Evolutionary conservation across 257 asterid species (phyloP).

Genomic region (Coffea eugenioides): DNA sequence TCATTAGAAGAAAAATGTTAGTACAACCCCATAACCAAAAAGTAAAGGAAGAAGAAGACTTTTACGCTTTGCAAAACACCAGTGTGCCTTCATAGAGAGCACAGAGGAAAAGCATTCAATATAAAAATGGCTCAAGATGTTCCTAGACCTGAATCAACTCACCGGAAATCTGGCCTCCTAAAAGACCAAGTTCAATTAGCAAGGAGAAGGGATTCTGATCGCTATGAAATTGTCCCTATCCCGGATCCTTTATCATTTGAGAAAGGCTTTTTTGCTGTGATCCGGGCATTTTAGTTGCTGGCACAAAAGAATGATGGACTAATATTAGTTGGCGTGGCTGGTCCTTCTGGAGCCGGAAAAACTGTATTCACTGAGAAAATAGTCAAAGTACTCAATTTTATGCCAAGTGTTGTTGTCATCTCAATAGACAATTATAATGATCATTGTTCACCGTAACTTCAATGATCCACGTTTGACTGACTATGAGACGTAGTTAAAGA

Average conservation of each 20-base stretch:
- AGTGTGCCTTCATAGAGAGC: too few species aligned
- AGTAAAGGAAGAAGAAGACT: too few species aligned
- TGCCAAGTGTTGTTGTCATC: slow-evolving; percentile 92
- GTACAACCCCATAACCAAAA: too few species aligned
- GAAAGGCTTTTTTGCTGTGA: slow-evolving; percentile 90
- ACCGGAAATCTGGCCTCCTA: slow-evolving; percentile 69
- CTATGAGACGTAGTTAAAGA: slow-evolving; percentile 81
- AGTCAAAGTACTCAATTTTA: slow-evolving; percentile 41
- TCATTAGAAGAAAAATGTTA: too few species aligned
- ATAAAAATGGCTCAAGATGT: slow-evolving; percentile 48
- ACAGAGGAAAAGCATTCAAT: slow-evolving; percentile 32
- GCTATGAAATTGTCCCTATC: slow-evolving; percentile 73
- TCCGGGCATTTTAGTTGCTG: slow-evolving; percentile 87
- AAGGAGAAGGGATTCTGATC: slow-evolving; percentile 71
- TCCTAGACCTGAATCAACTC: slow-evolving; percentile 39
- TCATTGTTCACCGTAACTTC: slow-evolving; percentile 83
- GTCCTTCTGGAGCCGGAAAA: slow-evolving; percentile 99
- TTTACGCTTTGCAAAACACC: too few species aligned
- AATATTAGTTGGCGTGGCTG: slow-evolving; percentile 78
- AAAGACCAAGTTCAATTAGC: slow-evolving; percentile 64
- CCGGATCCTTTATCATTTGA: slow-evolving; percentile 80
- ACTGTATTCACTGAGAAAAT: slow-evolving; percentile 69
- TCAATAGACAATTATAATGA: slow-evolving; percentile 98
- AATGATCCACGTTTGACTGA: slow-evolving; percentile 99
- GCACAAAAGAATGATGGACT: slow-evolving; percentile 87